Evolutionary conservation across 78 protist genomes (phyloP).

Genomic region (Pigoraptor vietnamica): DNA sequence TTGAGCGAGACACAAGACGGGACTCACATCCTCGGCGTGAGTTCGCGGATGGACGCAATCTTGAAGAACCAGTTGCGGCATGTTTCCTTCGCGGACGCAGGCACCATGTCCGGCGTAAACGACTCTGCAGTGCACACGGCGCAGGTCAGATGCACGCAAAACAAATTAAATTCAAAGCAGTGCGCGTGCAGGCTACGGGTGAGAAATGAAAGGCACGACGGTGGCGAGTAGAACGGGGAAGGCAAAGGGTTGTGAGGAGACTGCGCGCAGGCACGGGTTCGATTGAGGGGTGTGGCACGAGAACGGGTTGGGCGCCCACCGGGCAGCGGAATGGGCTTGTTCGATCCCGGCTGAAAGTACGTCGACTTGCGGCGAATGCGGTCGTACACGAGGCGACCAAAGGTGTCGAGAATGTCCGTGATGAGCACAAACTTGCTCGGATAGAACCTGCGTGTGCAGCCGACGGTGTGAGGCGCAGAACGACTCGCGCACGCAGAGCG

Average conservation of each 20-base stretch:
- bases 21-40: conserved; percentile 65
- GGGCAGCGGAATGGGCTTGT: neutral
- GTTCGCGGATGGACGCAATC: conserved; percentile 89
- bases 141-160: neutral
- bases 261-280: too few relatives aligned
- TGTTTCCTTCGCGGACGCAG: conserved; percentile 74
- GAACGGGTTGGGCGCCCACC: too few relatives aligned
- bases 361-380: conserved; percentile 18
- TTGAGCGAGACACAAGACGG: neutral
- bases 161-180: too few relatives aligned
- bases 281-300: too few relatives aligned
- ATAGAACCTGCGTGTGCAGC: conserved; percentile 69
- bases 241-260: too few relatives aligned
- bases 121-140: neutral
- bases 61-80: conserved; percentile 93
- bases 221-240: too few relatives aligned
- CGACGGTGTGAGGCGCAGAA: conserved; percentile 67
- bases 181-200: too few relatives aligned
- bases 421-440: conserved; percentile 85
- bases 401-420: conserved; percentile 84
- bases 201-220: too few relatives aligned
- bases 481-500: neutral
- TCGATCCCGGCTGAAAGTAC: neutral
- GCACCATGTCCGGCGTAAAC: conserved; percentile 23
- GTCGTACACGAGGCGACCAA: conserved; percentile 82